phyloP scores from a whole-genome alignment of 176 grass and related monocot species.

The Cenchrus americanus region DNA sequence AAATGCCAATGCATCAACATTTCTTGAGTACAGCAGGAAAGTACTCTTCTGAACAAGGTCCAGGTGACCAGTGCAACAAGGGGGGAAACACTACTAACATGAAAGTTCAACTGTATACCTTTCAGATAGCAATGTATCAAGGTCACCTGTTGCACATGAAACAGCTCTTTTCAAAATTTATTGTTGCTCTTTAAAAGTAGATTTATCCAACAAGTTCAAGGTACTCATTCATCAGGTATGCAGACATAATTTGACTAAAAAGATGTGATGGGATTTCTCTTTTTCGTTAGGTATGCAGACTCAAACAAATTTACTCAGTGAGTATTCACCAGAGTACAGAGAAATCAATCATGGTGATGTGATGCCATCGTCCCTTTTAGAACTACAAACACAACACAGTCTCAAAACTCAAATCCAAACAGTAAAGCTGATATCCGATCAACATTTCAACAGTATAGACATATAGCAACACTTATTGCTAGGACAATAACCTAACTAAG shows the following conservation, averaged over 20 bases:
- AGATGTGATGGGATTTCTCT: too few relatives aligned
- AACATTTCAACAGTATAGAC: background rate
- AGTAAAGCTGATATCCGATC: background rate
- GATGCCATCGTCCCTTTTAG: background rate
- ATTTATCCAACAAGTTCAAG: background rate
- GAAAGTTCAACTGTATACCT: background rate
- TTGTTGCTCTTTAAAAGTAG: background rate
- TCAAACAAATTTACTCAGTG: background rate
- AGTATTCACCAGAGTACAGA: background rate
- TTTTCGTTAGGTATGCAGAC: background rate
- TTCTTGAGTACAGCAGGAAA: constrained; percentile 13
- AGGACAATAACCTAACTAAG: background rate
- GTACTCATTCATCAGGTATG: background rate
- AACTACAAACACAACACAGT: background rate
- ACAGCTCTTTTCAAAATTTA: background rate
- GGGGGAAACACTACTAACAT: background rate
- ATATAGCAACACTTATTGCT: background rate
- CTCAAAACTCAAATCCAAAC: background rate
- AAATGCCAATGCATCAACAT: background rate
- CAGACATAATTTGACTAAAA: background rate
- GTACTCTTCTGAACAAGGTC: constrained; percentile 9
- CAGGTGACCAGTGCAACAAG: background rate
- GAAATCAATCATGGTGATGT: too few relatives aligned
- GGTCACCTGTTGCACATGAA: background rate
- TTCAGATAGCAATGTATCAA: background rate